These are phyloP conservation scores for Boletus semigastroideus DNA, from an alignment of 1,284 basidiomycete genomes.

Conservation along the genomic window DNA sequence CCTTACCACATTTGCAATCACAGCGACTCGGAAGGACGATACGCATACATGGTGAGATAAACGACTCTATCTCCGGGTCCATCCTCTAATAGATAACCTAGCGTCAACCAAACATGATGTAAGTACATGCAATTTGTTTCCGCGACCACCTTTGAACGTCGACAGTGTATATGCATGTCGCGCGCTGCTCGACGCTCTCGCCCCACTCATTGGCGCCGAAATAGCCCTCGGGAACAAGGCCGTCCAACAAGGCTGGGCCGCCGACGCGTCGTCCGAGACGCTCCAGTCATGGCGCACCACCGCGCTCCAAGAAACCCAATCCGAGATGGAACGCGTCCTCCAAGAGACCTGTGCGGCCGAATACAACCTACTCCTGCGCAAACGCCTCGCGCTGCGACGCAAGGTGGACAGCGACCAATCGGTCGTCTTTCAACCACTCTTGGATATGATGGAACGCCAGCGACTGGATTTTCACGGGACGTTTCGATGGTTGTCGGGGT, in stretches of 20 bases:
- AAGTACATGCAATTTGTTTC: constrained; percentile 17
- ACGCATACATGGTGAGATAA: constrained; percentile 73
- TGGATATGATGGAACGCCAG: constrained; percentile 62
- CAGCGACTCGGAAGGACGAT: constrained; percentile 83
- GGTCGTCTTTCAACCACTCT: no score
- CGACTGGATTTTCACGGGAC: constrained; percentile 82
- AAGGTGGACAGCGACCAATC: no score
- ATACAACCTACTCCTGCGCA: constrained; percentile 67
- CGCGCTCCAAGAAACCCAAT: constrained; percentile 51
- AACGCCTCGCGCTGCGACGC: constrained; percentile 46
- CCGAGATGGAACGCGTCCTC: constrained; percentile 58
- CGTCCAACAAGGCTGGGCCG: constrained; percentile 63
- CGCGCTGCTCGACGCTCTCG: constrained; percentile 70
- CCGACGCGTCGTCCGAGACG: constrained; percentile 50
- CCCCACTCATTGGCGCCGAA: constrained; percentile 84
- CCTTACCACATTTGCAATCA: constrained; percentile 91
- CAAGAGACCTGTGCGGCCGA: constrained; percentile 57
- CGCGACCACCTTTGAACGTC: constrained; percentile 5
- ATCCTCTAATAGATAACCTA: constrained; percentile 20
- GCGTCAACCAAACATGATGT: constrained; percentile 62
- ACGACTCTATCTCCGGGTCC: background rate
- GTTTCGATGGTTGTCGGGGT: constrained; percentile 69
- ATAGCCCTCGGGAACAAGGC: constrained; percentile 50
- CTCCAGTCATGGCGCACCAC: constrained; percentile 61
- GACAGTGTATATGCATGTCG: constrained; percentile 73